Evolutionary conservation across 129 eudicot species (phyloP), one percentile per base, ranked within the genome.

Genomic region (Mikania micrantha): DNA sequence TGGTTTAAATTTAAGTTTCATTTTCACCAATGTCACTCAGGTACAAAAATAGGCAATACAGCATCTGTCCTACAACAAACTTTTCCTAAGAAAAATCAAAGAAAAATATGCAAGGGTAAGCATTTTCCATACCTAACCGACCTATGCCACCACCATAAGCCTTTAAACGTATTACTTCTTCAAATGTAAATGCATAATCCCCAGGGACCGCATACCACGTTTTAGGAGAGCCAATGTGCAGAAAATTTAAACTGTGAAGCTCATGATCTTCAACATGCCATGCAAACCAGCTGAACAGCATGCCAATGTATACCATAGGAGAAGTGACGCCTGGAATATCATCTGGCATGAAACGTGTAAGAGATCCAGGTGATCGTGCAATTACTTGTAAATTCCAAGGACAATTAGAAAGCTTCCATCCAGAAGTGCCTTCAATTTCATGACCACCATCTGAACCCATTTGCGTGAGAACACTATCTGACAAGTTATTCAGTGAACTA

Each of bases 211-310:
- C 77, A 83, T 93, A 93, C 99, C 99, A 93, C 36, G 99, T 88
- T 74, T 93, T 93, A 22, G 95, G 76, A 48, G 96, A 81, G 49
- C 99, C 99, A 59, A 81, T 84, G 76, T 93, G 99, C 20, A 93
- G 93, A 60, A 80, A 93, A 77, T 93, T 93, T 73, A 93, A 81
- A 70, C 99, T 93, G 73, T 93, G 99, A 77, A 93, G 99, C 78
- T 93, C 99, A 25, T 93, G 99, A 81, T 93, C 99, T 83, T 93
- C 99, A 70, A 93, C 96, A 79, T 93, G 99, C 99, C 99, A 93
- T 29, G 99, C 99, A 89, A 93, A 93, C 99, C 99, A 93, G 72
- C 99, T 93, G 79, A 86, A 93, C 68, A 93, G 38, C 99, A 93
- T 93, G 73, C 99, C 99, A 66, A 93, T 72, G 69, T 93, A 93